These are phyloP conservation scores for Raddia guianensis DNA, from an alignment of 176 grass and related monocot species.

Conservation along the genomic window DNA sequence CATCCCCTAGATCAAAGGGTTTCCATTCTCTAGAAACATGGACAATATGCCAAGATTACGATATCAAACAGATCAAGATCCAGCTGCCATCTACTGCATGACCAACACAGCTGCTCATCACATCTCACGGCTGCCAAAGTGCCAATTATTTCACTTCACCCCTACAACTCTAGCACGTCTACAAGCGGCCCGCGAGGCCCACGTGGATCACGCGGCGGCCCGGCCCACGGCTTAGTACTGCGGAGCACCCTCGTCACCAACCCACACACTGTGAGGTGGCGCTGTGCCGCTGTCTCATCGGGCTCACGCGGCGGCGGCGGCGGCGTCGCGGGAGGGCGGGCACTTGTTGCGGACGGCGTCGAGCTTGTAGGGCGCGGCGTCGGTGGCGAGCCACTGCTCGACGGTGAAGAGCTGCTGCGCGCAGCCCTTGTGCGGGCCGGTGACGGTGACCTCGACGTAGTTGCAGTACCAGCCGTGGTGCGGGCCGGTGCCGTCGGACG, in stretches of 20 bases:
- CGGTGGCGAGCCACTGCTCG: conserved; percentile 90
- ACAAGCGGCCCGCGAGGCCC: not conserved
- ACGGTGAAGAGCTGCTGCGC: conserved; percentile 72
- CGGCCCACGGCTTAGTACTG: conserved; percentile 8
- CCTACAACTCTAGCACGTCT: not conserved
- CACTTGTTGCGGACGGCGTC: conserved; percentile 58
- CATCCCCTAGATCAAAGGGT: not conserved
- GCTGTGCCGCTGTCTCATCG: no score
- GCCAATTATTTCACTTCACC: conserved; percentile 30
- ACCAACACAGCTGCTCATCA: not conserved
- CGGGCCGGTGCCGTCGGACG: conserved; percentile 66
- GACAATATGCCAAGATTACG: not conserved
- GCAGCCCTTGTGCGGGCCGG: conserved; percentile 75
- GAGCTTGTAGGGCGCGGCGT: conserved; percentile 65
- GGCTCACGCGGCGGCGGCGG: conserved; percentile 3
- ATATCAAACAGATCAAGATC: not conserved
- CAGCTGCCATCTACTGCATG: not conserved
- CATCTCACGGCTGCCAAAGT: not conserved
- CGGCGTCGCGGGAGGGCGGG: not conserved
- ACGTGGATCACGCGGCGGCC: not conserved
- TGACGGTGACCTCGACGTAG: conserved; percentile 85
- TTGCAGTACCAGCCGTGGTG: conserved; percentile 98
- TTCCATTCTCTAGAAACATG: not conserved
- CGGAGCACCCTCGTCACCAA: not conserved
- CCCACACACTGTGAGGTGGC: not conserved